Base-by-base conservation (phyloP, 179 eudicot species). In the Patellifolia procumbens region DNA sequence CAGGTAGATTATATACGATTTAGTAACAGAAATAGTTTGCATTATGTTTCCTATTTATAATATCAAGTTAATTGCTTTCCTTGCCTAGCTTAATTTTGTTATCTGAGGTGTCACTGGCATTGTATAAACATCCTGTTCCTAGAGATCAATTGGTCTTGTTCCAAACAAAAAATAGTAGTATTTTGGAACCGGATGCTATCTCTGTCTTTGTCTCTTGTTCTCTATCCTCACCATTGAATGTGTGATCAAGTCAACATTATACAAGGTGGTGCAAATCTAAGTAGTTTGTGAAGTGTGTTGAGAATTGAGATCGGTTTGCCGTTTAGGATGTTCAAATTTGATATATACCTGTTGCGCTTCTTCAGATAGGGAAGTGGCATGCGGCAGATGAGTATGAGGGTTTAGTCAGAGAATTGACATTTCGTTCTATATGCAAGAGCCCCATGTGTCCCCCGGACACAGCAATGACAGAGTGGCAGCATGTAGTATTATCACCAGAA, bases 391-490 rank as follows among this genome's bases (percentile, higher is more conserved):
- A 94, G 67, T 92, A 89, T 76, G 93, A 91, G 51, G 98, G 98
- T 67, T 90, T 92, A 84, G 94, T 94, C 68, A 89, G 98, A 85
- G 98, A 94, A 82, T 77, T 92, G 70, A 89, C 89, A 43, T 90
- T 87, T 55, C 90, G 94, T 63, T 80, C 92, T 71, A 53, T 89
- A 65, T 94, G 98, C 80, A 87, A 80, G 78, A 88, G 93, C 81
- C 94, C 93, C 13, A 86, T 94, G 92, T 91, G 98, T 60, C 98
- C 98, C 76, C 96, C 97, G 48, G 91, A 88, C 85, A 89, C 98
- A 31, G 91, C 94, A 72, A 85, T 94, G 89, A 94, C 97, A 34
- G 97, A 94, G 79, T 87, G 90, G 91, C 98, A 94, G 84, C 98
- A 92, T 85, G 89, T 76, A 76, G 88, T 92, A 49, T 59, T 91